These are phyloP conservation scores for Microbotryum violaceum DNA, from an alignment of 1,284 basidiomycete species.

Conservation along the genomic window DNA sequence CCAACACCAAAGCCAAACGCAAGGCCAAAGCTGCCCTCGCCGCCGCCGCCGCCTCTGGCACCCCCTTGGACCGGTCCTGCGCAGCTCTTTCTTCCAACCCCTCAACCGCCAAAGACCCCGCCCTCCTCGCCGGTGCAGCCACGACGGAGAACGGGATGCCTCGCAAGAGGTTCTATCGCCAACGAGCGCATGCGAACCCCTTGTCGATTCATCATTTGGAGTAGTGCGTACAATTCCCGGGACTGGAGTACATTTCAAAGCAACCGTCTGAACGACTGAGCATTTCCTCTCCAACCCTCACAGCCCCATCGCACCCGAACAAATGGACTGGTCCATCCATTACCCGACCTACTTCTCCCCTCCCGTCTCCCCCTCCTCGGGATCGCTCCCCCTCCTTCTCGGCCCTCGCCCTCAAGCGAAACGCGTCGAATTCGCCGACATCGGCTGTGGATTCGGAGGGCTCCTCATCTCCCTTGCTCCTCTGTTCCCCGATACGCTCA, in stretches of 20 bases:
- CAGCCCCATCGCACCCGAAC: conserved; percentile 64
- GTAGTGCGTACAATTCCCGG: conserved; percentile 49
- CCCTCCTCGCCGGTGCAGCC: background rate
- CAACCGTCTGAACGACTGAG: too few relatives aligned
- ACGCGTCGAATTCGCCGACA: conserved; percentile 86
- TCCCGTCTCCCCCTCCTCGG: background rate
- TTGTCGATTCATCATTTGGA: conserved; percentile 91
- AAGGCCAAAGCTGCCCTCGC: too few relatives aligned
- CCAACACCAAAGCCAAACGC: too few relatives aligned
- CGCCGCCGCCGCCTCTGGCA: too few relatives aligned
- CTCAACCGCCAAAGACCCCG: background rate
- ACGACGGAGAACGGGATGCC: conserved; percentile 6
- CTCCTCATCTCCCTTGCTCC: conserved; percentile 84
- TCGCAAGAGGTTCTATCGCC: conserved; percentile 87
- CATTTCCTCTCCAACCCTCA: too few relatives aligned
- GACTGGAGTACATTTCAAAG: background rate
- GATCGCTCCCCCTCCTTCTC: background rate
- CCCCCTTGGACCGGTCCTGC: too few relatives aligned
- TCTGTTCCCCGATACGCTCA: conserved; percentile 80
- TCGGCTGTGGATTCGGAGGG: conserved; percentile 97
- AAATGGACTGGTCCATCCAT: conserved; percentile 77
- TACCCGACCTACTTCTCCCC: conserved; percentile 62
- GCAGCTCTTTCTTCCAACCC: too few relatives aligned
- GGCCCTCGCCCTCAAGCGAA: conserved; percentile 38
- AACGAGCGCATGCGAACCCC: conserved; percentile 95